Base-by-base conservation (phyloP, 2,329 filamentous ascomycete species). In the Monosporascus sp. region DNA sequence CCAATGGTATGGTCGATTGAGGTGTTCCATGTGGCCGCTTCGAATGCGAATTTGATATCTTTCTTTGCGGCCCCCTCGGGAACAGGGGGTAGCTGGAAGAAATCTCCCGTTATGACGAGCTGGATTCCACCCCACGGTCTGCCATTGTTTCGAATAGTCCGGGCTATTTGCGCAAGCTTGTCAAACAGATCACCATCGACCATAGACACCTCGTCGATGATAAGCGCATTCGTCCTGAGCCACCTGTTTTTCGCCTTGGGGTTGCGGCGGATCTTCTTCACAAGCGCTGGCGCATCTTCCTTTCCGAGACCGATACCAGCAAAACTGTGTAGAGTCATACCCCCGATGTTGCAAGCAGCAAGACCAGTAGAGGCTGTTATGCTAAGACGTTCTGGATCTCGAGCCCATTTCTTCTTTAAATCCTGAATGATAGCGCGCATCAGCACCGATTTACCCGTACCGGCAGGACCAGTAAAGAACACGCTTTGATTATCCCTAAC, bases 191-290 rank as follows among this genome's bases (percentile, higher is more conserved):
- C 92, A 1, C 90, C 94, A 63, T 99, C 94, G 5, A 99, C 92
- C 95, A 99, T 99, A 14, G 94, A 97, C 3, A 99, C 86, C 68
- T 99, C 94, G 70, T 99, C 94, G 62, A 99, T 83, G 60, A 99
- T 80, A 24, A 99, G 80, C 14, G 90, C 84, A 65, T 92, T 96
- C 0, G 91, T 96, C 52, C 85, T 83, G 59, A 95, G 73, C 95
- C 95, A 99, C 41, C 93, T 83, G 58, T 84, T 87, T 67, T 89
- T 93, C 22, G 91, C 90, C 68, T 97, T 97, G 18, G 82, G 79
- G 60, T 97, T 97, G 54, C 85, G 83, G 62, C 89, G 87, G 62
- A 99, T 90, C 78, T 97, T 99, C 70, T 89, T 94, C 49, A 97
- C 82, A 24, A 99, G 77, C 35, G 87, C 83, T 17, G 84, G 80